phyloP scores from a whole-genome alignment of 1,139 yeast genomes.

The Yamadazyma atmosphaerica region DNA sequence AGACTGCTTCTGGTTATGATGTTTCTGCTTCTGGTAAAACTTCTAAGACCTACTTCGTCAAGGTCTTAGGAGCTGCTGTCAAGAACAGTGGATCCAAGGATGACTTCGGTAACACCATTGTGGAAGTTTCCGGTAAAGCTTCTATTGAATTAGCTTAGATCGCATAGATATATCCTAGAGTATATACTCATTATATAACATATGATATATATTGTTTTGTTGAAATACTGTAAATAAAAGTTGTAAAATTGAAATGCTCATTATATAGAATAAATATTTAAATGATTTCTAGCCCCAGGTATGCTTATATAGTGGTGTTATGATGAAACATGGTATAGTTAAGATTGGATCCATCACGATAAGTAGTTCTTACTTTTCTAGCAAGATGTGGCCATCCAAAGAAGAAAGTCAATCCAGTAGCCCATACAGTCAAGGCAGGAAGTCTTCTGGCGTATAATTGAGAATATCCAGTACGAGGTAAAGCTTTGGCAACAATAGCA shows the following conservation, averaged over 20 bases:
- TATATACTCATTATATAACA: background rate
- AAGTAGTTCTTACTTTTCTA: constrained; percentile 1
- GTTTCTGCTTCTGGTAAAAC: constrained; percentile 17
- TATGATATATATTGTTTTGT: constrained; percentile 1
- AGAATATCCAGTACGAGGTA: constrained; percentile 14
- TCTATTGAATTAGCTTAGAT: constrained; percentile 15
- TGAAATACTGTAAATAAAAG: too few species aligned
- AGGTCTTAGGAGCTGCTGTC: constrained; percentile 17
- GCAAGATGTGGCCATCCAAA: constrained; percentile 41
- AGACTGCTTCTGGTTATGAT: constrained; percentile 16
- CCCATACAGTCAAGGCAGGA: constrained; percentile 36
- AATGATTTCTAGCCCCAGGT: too few species aligned
- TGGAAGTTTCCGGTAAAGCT: constrained; percentile 17
- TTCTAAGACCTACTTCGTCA: constrained; percentile 17
- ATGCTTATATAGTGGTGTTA: background rate
- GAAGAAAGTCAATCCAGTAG: constrained; percentile 28
- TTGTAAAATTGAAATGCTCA: too few species aligned
- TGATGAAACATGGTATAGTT: constrained; percentile 1
- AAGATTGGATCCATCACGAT: background rate
- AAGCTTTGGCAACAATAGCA: constrained; percentile 2
- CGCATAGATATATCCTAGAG: constrained; percentile 1
- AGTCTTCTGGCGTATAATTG: constrained; percentile 31
- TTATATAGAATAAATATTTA: background rate
- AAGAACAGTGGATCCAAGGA: constrained; percentile 17
- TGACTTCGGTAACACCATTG: constrained; percentile 18